These are phyloP conservation scores for Pseudogymnoascus sp. DNA, from an alignment of 2,329 filamentous ascomycete species.

Conservation along the genomic window DNA sequence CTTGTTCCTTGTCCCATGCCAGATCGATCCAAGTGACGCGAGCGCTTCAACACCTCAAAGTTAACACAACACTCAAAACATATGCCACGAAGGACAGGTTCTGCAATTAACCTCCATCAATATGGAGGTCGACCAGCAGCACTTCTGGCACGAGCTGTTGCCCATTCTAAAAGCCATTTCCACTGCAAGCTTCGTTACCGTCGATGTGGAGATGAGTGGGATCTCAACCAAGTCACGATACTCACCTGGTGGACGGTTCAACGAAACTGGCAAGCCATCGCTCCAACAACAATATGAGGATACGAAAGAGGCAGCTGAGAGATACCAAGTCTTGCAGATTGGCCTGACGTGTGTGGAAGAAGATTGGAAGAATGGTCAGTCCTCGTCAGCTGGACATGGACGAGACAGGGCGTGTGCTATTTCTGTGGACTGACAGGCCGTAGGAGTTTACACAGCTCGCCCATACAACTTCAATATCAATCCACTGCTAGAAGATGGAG, in stretches of 20 bases:
- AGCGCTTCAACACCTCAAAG: not conserved
- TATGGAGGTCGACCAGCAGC: slow-evolving; percentile 50
- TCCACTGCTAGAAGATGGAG: slow-evolving; percentile 42
- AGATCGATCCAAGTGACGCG: not conserved
- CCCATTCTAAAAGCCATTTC: slow-evolving; percentile 51
- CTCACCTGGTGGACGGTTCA: slow-evolving; percentile 20
- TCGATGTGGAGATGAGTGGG: slow-evolving; percentile 62
- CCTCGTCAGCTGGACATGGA: not conserved
- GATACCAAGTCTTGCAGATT: slow-evolving; percentile 58
- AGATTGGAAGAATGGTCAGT: slow-evolving; percentile 41
- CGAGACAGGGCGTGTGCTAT: slow-evolving; percentile 5
- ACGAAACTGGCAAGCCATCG: slow-evolving; percentile 37
- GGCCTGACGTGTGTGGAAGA: slow-evolving; percentile 61
- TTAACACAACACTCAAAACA: not conserved
- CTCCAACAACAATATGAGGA: slow-evolving; percentile 57
- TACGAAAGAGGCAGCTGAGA: slow-evolving; percentile 51
- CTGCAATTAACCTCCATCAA: slow-evolving; percentile 12
- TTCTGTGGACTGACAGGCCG: slow-evolving; percentile 11
- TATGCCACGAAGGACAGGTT: not conserved
- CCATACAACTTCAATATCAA: slow-evolving; percentile 60
- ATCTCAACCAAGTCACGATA: slow-evolving; percentile 38
- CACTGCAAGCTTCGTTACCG: slow-evolving; percentile 52
- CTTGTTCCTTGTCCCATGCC: not conserved
- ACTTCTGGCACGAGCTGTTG: slow-evolving; percentile 43
- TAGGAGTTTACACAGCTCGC: slow-evolving; percentile 47